Conservation (phyloP, 768 basidiomycete species). For the Macrolepiota dolichaula region DNA sequence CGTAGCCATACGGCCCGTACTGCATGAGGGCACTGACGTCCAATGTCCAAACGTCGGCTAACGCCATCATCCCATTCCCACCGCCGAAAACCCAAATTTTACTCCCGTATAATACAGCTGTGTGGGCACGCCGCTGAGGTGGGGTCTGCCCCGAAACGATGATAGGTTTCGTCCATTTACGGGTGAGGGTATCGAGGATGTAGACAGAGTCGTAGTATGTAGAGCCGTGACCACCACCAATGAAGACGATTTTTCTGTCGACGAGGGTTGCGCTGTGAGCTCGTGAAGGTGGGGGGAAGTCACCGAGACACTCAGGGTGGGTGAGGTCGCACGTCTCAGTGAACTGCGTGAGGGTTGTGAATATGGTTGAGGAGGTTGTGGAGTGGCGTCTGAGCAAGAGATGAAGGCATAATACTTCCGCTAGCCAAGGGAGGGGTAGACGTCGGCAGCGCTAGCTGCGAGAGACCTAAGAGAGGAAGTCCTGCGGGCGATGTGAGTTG, state of each 20-base stretch:
- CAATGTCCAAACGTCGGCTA: constrained; percentile 88
- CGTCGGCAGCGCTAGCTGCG: constrained; percentile 1
- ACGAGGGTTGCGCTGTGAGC: constrained; percentile 87
- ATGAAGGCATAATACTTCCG: not conserved
- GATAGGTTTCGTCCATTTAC: constrained; percentile 59
- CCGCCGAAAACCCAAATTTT: constrained; percentile 89
- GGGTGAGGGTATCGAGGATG: constrained; percentile 73
- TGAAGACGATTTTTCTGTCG: constrained; percentile 74
- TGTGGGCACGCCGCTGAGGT: constrained; percentile 80
- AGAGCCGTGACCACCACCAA: constrained; percentile 81
- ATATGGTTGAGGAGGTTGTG: not conserved
- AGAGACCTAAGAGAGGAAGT: constrained; percentile 9
- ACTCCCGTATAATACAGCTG: constrained; percentile 68
- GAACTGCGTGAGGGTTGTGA: not conserved
- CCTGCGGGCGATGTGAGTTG: constrained; percentile 1
- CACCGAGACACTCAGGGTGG: constrained; percentile 71
- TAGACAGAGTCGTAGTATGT: constrained; percentile 84
- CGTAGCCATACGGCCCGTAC: too few species aligned
- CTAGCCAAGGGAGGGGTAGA: constrained; percentile 7
- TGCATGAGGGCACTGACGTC: constrained; percentile 39
- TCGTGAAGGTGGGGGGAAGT: constrained; percentile 75
- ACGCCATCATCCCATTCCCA: constrained; percentile 81
- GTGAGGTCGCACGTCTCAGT: constrained; percentile 23
- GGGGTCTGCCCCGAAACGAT: constrained; percentile 38
- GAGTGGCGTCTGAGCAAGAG: not conserved